These are phyloP conservation scores for Stephanocyclus meneghinianus DNA, from an alignment of 352 stramenopile species.

Conservation along the genomic window DNA sequence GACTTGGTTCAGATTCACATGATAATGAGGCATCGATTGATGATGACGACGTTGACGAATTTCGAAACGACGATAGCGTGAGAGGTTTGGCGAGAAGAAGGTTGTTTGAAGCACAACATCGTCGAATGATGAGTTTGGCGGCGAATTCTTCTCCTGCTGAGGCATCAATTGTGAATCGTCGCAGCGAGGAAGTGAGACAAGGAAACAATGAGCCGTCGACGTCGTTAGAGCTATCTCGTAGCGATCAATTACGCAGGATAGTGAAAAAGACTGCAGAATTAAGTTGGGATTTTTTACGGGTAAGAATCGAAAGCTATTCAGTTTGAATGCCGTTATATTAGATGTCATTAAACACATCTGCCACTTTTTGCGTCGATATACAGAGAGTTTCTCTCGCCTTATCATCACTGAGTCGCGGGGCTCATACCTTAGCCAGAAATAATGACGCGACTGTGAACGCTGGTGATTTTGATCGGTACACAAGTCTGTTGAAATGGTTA, in stretches of 20 bases:
- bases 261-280: background rate
- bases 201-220: background rate
- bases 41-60: constrained; percentile 19
- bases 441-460: constrained; percentile 1
- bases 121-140: constrained; percentile 30
- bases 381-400: constrained; percentile 28
- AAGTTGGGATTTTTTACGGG: constrained; percentile 17
- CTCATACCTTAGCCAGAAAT: constrained; percentile 30
- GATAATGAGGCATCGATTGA: background rate
- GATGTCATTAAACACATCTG: background rate
- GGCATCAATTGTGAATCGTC: background rate
- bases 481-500: constrained; percentile 54
- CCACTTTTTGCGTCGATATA: background rate
- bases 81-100: constrained; percentile 37
- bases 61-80: constrained; percentile 45
- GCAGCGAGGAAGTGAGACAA: background rate
- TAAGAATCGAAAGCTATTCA: background rate
- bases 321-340: background rate
- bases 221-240: background rate
- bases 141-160: background rate
- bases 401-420: constrained; percentile 39
- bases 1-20: background rate
- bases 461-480: constrained; percentile 31
- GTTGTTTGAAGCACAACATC: constrained; percentile 40
- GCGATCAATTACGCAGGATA: background rate